phyloP scores from a whole-genome alignment of 305 asterid genomes.

The Rubia occidens region DNA sequence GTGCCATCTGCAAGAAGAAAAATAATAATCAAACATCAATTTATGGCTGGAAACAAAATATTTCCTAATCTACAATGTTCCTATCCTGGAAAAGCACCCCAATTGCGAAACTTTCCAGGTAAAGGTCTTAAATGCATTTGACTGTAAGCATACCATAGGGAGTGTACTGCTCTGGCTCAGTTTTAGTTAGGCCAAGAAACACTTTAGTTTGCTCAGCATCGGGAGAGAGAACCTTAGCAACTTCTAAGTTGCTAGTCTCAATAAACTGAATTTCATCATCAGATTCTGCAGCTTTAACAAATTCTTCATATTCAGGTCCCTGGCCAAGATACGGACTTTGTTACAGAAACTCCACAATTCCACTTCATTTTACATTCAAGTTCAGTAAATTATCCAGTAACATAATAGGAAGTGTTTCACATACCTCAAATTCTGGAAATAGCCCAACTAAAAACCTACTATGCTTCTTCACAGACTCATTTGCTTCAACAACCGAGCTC shows the following conservation, averaged over 20 bases:
- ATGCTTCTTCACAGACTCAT: slow-evolving; percentile 57
- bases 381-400: background rate
- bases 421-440: slow-evolving; percentile 69
- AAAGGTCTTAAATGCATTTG: background rate
- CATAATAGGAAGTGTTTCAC: slow-evolving; percentile 7
- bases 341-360: background rate
- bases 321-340: slow-evolving; percentile 22
- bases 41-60: background rate
- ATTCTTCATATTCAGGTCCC: slow-evolving; percentile 69
- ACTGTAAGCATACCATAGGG: slow-evolving; percentile 50
- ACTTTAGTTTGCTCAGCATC: slow-evolving; percentile 25
- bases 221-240: slow-evolving; percentile 52
- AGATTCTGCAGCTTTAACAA: slow-evolving; percentile 54
- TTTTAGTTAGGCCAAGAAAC: slow-evolving; percentile 75
- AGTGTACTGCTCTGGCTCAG: slow-evolving; percentile 67
- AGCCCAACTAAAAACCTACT: slow-evolving; percentile 56
- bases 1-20: slow-evolving; percentile 21
- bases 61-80: background rate
- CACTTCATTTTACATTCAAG: background rate
- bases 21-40: background rate
- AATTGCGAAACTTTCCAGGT: background rate
- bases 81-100: slow-evolving; percentile 1
- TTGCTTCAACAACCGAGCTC: slow-evolving; percentile 49
- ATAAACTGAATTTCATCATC: slow-evolving; percentile 83
- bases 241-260: slow-evolving; percentile 56